phyloP scores from a whole-genome alignment of 306 rosid genomes.

The Carpinus fangiana region DNA sequence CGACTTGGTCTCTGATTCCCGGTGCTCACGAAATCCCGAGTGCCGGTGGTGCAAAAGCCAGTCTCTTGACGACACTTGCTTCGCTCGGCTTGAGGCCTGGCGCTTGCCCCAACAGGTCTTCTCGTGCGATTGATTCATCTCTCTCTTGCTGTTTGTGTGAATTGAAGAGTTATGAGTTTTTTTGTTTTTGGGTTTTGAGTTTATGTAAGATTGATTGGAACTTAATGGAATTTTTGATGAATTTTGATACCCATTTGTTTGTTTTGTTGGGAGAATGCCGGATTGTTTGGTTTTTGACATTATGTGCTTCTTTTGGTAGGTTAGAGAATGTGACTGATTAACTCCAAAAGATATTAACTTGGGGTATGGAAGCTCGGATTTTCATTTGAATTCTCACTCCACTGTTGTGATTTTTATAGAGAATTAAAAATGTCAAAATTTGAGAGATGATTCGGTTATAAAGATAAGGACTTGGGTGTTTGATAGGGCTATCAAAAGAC shows the following conservation, averaged over 20 bases:
- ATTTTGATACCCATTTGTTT: not conserved
- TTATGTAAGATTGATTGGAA: not conserved
- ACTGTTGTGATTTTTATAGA: not conserved
- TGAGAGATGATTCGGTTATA: not conserved
- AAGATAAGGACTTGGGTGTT: not conserved
- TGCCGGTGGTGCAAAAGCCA: conserved; percentile 90
- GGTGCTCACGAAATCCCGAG: conserved; percentile 58
- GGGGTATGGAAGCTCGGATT: not conserved
- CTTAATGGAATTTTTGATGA: not conserved
- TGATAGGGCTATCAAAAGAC: not conserved
- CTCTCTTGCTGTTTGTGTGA: conserved; percentile 8
- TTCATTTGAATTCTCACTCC: not conserved
- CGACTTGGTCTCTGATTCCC: conserved; percentile 39
- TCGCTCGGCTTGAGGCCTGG: conserved; percentile 64
- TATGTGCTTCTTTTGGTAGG: not conserved
- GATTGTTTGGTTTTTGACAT: not conserved
- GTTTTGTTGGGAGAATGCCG: not conserved
- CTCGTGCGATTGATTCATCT: conserved; percentile 52
- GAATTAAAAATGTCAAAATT: too few relatives aligned
- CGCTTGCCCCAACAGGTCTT: conserved; percentile 81
- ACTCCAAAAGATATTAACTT: not conserved
- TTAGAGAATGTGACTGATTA: conserved; percentile 1
- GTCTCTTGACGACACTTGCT: conserved; percentile 75
- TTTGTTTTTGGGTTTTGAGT: not conserved
- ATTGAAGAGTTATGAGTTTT: not conserved